A percentile compares a stretch with the other conserved stretches of the same genome.
phyloP scores from a whole-genome alignment of 2,329 filamentous ascomycete genomes.

The Aspergillus pseudoterreus region DNA sequence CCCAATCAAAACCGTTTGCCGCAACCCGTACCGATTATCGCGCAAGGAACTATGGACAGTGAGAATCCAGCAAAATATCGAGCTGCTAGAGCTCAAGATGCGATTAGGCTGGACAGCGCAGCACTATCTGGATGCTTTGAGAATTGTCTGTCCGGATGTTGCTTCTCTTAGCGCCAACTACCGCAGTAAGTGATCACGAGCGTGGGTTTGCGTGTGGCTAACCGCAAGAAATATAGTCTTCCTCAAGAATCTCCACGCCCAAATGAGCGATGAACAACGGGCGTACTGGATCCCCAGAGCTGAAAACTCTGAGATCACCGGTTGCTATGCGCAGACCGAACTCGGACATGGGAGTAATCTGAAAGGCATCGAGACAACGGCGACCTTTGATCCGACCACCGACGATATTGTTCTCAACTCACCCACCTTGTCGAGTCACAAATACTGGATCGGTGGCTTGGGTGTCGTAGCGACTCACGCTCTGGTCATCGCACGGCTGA shows the following conservation, averaged over 20 bases:
- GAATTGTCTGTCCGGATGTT: not conserved
- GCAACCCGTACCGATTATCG: not conserved
- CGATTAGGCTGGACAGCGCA: not conserved
- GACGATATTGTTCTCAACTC: not conserved
- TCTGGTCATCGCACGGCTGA: not conserved
- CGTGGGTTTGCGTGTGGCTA: not conserved
- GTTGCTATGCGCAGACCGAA: not conserved
- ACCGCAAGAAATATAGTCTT: not conserved
- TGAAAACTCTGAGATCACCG: not conserved
- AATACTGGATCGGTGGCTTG: not conserved
- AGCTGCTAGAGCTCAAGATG: not conserved
- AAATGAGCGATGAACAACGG: not conserved
- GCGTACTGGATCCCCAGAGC: not conserved
- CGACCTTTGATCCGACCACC: not conserved
- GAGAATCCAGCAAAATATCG: not conserved
- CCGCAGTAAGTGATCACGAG: not conserved
- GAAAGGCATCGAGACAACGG: not conserved
- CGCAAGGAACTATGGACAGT: not conserved
- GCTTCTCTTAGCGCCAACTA: not conserved
- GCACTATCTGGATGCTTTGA: not conserved
- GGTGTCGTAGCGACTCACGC: not conserved
- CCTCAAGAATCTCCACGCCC: not conserved
- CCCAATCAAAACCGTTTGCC: not conserved
- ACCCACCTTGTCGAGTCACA: not conserved
- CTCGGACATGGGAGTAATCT: not conserved